phyloP scores from a whole-genome alignment of 1,284 basidiomycete species.

The Melampsora americana region DNA sequence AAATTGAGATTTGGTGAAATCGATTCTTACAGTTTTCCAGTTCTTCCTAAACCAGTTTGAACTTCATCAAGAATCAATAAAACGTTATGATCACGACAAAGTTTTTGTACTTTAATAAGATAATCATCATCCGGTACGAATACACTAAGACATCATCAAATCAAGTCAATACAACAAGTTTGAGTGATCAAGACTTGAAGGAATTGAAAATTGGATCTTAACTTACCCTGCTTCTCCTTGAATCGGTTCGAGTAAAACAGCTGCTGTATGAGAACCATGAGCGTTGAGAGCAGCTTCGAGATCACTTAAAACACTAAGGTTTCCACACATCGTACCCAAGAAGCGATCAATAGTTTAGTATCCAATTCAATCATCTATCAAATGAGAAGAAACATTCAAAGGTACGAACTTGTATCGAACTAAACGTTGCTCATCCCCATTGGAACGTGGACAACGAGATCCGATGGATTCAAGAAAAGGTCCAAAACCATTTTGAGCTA shows the following conservation, averaged over 20 bases:
- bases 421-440: conserved; percentile 54
- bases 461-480: conserved; percentile 85
- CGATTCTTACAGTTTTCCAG: conserved; percentile 66
- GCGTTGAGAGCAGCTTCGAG: conserved; percentile 75
- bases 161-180: no score
- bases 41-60: conserved; percentile 82
- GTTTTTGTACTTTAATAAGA: conserved; percentile 68
- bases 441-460: conserved; percentile 61
- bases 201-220: no score
- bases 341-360: background rate
- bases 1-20: background rate
- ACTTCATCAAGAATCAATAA: conserved; percentile 96
- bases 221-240: conserved; percentile 99
- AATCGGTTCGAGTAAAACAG: conserved; percentile 94
- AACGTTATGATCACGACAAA: conserved; percentile 92
- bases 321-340: background rate
- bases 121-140: conserved; percentile 90
- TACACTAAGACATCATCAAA: conserved; percentile 60
- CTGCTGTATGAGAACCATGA: conserved; percentile 79
- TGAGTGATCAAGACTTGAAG: no score
- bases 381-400: no score
- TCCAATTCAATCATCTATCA: no score
- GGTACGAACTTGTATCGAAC: conserved; percentile 68
- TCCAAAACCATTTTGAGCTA: conserved; percentile 80
- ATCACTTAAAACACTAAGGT: conserved; percentile 65